Evolutionary conservation across 257 asterid genomes (phyloP), one percentile per base, ranked within the genome.

Genomic region (Verbascum thapsus): DNA sequence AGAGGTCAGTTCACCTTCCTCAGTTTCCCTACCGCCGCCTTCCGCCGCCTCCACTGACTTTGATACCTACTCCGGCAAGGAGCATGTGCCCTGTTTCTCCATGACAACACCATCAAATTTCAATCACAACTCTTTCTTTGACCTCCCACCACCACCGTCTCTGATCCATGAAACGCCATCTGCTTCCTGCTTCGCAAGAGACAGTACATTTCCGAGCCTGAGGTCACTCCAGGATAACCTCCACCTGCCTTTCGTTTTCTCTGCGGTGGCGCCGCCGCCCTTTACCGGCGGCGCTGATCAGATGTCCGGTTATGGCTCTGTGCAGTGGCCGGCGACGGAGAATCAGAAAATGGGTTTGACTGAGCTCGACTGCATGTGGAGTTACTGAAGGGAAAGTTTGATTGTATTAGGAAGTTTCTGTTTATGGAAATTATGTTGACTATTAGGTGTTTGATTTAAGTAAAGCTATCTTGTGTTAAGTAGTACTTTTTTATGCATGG

Each of bases 61-160:
- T 1, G 86, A 76, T 13, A 77, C 79, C 76, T 74, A 67, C 76
- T 78, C 87, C 66, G 76, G 66, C 52, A 78, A 78, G 58, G 96
- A 89, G 97, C 99, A 92, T 96, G 99, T 92, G 97, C 78, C 99
- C 99, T 92, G 99, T 87, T 92, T 92, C 99, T 92, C 99, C 98
- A 88, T 81, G 56, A 22, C 79, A 35, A 43, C 78, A 34, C 40
- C 73, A 5, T 59, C 68, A 19, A 40, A 69, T 63, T 78, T 74
- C 81, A 75, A 72, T 77, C 77, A 72, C 17, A 68, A 34, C 70
- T 66, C 85, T 18, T 62, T 79, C 48, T 70, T 80, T 48, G 81
- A 82, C 7, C 70, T 78, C 5, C 76, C 76, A 2, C 69, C 75
- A 22, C 81, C 67, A 6, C 56, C 61, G n/a, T 64, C 72, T 0